phyloP scores from a whole-genome alignment of 805 yeast genomes.

The Monosporozyma unispora region DNA sequence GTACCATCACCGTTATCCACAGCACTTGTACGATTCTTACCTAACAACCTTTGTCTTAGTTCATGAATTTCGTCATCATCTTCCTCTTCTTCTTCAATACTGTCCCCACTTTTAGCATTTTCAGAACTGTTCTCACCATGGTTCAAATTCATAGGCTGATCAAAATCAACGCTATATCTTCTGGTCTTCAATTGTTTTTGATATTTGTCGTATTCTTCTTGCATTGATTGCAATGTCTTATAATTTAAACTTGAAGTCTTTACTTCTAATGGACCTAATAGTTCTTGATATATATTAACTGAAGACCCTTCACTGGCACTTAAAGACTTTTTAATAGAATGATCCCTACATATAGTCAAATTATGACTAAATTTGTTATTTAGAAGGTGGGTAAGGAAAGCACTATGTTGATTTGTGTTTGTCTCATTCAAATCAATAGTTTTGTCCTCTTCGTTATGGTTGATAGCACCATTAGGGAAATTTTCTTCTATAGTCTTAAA shows the following conservation, averaged over 20 bases:
- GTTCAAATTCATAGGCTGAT: slow-evolving; percentile 8
- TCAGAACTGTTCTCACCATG: neutral
- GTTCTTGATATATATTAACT: neutral
- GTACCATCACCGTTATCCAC: slow-evolving; percentile 2
- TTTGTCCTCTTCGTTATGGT: neutral
- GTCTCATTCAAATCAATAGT: neutral
- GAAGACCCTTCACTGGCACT: neutral
- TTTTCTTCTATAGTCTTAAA: neutral
- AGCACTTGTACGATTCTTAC: slow-evolving; percentile 8
- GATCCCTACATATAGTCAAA: neutral
- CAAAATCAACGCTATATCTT: slow-evolving; percentile 27
- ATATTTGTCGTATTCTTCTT: slow-evolving; percentile 12
- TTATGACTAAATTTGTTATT: slow-evolving; percentile 1
- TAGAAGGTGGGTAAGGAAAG: slow-evolving; percentile 1
- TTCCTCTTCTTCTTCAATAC: slow-evolving; percentile 4
- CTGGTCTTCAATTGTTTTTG: slow-evolving; percentile 14
- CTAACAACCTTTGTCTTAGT: slow-evolving; percentile 28
- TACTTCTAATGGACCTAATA: neutral
- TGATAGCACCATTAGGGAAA: neutral
- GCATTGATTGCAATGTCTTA: neutral
- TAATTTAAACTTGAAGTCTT: neutral
- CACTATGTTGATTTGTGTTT: neutral
- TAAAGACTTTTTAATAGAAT: neutral
- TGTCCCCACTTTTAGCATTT: neutral
- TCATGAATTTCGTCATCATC: slow-evolving; percentile 28